phyloP scores from a whole-genome alignment of 1,284 basidiomycete species.

The Tilletia caries region DNA sequence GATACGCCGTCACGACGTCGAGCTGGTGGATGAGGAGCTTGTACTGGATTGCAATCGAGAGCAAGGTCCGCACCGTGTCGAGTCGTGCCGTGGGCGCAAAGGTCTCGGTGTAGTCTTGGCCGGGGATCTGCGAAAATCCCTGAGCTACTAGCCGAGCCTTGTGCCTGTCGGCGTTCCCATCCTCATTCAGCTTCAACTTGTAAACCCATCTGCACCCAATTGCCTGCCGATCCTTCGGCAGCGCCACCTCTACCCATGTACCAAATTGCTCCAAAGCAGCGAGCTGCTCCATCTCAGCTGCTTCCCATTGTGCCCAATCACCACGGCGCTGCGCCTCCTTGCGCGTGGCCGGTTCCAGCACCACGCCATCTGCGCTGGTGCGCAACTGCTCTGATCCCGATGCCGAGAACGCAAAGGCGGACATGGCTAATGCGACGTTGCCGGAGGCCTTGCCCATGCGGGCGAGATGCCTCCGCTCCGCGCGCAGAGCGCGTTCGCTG shows the following conservation, averaged over 20 bases:
- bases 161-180: not conserved
- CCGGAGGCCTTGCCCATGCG: slow-evolving; percentile 28
- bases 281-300: not conserved
- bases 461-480: slow-evolving; percentile 40
- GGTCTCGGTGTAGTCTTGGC: not conserved
- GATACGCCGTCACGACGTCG: not conserved
- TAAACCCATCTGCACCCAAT: slow-evolving; percentile 1
- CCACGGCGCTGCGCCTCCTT: no score
- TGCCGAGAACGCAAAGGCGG: no score
- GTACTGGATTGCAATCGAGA: not conserved
- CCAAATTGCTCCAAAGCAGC: not conserved
- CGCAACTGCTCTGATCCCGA: slow-evolving; percentile 32
- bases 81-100: not conserved
- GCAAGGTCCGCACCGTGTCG: not conserved
- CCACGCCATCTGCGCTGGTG: slow-evolving; percentile 42
- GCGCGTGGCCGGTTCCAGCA: slow-evolving; percentile 36
- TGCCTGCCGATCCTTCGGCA: not conserved
- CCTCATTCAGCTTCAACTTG: not conserved
- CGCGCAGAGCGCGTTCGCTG: slow-evolving; percentile 52
- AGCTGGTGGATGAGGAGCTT: not conserved
- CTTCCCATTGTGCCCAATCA: slow-evolving; percentile 21
- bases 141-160: not conserved
- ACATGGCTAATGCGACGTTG: slow-evolving; percentile 21
- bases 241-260: not conserved
- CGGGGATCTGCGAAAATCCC: not conserved